These are phyloP conservation scores for Neocucurbitaria cava DNA, from an alignment of 2,329 filamentous ascomycete genomes.

Conservation along the genomic window DNA sequence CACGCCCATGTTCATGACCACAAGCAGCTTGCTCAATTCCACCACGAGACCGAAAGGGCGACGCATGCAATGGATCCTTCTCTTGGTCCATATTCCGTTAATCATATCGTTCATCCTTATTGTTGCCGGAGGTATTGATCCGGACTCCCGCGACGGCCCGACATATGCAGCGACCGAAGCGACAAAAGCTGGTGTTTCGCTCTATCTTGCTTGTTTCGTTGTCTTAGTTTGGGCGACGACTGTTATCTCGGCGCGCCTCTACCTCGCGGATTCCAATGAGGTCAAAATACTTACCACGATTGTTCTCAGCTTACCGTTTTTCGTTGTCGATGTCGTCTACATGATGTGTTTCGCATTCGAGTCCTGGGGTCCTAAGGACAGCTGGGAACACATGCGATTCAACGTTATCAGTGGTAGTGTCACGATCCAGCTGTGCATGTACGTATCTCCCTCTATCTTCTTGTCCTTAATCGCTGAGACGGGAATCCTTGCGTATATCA, in stretches of 20 bases:
- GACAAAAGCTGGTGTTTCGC: constrained; percentile 44
- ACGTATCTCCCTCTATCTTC: constrained; percentile 17
- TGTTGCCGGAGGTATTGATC: constrained; percentile 45
- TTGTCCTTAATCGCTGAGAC: neutral
- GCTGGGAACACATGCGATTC: constrained; percentile 30
- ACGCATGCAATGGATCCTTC: constrained; percentile 47
- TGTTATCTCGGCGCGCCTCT: constrained; percentile 44
- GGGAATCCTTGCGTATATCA: neutral
- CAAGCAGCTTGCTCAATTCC: constrained; percentile 42
- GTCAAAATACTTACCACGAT: constrained; percentile 46
- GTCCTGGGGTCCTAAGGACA: constrained; percentile 17
- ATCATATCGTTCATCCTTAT: constrained; percentile 45
- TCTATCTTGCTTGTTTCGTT: constrained; percentile 44
- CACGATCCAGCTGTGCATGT: constrained; percentile 46
- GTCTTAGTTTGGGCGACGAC: constrained; percentile 44
- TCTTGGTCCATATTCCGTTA: constrained; percentile 41
- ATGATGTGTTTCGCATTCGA: constrained; percentile 50
- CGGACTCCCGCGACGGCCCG: constrained; percentile 37
- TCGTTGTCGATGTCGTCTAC: constrained; percentile 46
- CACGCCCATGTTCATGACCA: constrained; percentile 46
- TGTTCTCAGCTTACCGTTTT: constrained; percentile 45
- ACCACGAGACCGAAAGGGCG: constrained; percentile 44
- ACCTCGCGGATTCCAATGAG: constrained; percentile 40
- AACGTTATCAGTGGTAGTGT: constrained; percentile 46
- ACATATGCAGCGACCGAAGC: constrained; percentile 43